A percentile compares a stretch with the other conserved stretches of the same genome.
Conservation (phyloP, 352 stramenopile genomes). For the Blastocystis sp. region DNA sequence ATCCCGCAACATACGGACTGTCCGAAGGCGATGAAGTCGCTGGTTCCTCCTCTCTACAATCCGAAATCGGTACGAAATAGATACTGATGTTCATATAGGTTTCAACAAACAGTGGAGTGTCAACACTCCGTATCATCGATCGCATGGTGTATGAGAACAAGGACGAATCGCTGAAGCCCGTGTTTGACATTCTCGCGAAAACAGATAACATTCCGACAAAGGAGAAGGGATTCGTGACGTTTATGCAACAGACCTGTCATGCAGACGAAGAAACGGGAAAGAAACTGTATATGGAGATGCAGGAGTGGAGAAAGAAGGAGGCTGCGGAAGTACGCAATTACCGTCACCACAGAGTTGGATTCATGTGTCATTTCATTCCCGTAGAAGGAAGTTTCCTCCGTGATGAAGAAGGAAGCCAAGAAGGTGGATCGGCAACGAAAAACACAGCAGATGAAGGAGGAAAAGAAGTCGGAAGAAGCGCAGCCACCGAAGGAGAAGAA, state of each 20-base stretch:
- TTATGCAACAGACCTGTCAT: not conserved
- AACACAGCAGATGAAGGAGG: not conserved
- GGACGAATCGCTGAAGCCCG: not conserved
- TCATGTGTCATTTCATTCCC: not conserved
- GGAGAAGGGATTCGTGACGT: not conserved
- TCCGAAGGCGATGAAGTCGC: not conserved
- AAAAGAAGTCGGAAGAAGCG: no score
- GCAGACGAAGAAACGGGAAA: not conserved
- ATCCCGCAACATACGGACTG: not conserved
- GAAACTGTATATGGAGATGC: not conserved
- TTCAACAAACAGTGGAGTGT: not conserved
- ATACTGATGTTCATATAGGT: not conserved
- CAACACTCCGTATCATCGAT: not conserved
- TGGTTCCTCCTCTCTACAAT: not conserved
- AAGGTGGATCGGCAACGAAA: not conserved
- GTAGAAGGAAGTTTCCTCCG: no score
- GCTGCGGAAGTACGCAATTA: not conserved
- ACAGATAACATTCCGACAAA: not conserved
- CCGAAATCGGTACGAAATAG: not conserved
- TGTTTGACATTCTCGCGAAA: not conserved
- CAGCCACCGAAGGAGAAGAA: not conserved
- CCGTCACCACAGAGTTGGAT: not conserved
- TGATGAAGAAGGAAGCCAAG: not conserved
- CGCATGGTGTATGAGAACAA: not conserved
- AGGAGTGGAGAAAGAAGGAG: not conserved